A percentile compares a stretch with the other conserved stretches of the same genome.
phyloP scores from a whole-genome alignment of 345 rosid genomes.

The Eucalyptus albens region DNA sequence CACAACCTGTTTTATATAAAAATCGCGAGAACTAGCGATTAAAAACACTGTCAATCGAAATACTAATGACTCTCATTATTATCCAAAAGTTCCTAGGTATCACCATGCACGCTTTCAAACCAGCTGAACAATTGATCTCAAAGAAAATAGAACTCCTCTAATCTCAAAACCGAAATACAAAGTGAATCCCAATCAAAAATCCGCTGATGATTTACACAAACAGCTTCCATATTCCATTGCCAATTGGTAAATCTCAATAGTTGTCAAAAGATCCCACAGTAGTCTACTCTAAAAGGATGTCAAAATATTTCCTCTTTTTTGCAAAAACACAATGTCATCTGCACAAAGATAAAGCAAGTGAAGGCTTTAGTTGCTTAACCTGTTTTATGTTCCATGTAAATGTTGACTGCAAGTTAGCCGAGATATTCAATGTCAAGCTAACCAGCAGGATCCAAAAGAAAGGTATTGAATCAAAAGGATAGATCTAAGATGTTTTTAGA shows the following conservation, averaged over 20 bases:
- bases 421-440: constrained; percentile 71
- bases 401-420: constrained; percentile 73
- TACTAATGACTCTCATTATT: no score
- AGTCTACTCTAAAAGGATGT: background rate
- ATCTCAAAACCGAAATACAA: no score
- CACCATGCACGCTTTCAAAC: no score
- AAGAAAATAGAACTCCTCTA: no score
- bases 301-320: background rate
- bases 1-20: no score
- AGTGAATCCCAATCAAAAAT: no score
- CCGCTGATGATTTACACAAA: no score
- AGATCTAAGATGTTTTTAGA: background rate
- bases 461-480: background rate
- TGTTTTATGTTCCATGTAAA: constrained; percentile 98
- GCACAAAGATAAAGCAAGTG: background rate
- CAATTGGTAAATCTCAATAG: background rate
- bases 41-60: no score
- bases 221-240: no score
- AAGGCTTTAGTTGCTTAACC: constrained; percentile 16
- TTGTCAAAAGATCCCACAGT: background rate
- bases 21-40: no score
- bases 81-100: no score
- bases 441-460: constrained; percentile 31
- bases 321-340: background rate
- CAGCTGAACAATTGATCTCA: no score